Conservation (phyloP, 495 filamentous ascomycete species). For the Xylaria scruposa region DNA sequence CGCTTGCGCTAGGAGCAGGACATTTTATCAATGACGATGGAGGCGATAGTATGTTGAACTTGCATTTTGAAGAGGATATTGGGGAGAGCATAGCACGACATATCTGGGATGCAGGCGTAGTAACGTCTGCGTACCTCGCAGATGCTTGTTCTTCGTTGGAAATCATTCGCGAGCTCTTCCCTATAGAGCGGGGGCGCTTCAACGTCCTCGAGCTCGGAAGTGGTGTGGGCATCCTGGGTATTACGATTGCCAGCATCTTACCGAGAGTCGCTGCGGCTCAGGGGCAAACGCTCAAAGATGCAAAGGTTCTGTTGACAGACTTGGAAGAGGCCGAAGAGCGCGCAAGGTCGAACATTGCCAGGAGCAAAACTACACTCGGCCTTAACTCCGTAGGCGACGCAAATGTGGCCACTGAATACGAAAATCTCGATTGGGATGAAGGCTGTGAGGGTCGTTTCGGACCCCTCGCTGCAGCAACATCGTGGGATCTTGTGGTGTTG, state of each 20-base stretch:
- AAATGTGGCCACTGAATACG: slow-evolving; percentile 57
- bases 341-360: slow-evolving; percentile 50
- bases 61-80: slow-evolving; percentile 81
- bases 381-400: slow-evolving; percentile 7
- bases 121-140: slow-evolving; percentile 47
- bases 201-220: slow-evolving; percentile 79
- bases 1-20: slow-evolving; percentile 36
- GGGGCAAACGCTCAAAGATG: slow-evolving; percentile 19
- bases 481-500: slow-evolving; percentile 76
- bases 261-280: slow-evolving; percentile 34
- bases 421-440: slow-evolving; percentile 76
- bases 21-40: slow-evolving; percentile 32
- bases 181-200: slow-evolving; percentile 40
- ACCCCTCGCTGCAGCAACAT: slow-evolving; percentile 41
- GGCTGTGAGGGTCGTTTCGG: slow-evolving; percentile 46
- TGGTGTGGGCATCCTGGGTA: slow-evolving; percentile 85
- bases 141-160: slow-evolving; percentile 34
- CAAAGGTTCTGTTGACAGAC: slow-evolving; percentile 78
- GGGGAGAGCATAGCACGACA: slow-evolving; percentile 95
- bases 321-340: slow-evolving; percentile 72
- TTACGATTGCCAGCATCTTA: slow-evolving; percentile 69
- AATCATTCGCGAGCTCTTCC: slow-evolving; percentile 21
- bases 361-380: slow-evolving; percentile 28
- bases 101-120: slow-evolving; percentile 74
- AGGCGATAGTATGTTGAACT: slow-evolving; percentile 3